phyloP scores from a whole-genome alignment of 78 protist genomes.

The Thecamonas trahens region DNA sequence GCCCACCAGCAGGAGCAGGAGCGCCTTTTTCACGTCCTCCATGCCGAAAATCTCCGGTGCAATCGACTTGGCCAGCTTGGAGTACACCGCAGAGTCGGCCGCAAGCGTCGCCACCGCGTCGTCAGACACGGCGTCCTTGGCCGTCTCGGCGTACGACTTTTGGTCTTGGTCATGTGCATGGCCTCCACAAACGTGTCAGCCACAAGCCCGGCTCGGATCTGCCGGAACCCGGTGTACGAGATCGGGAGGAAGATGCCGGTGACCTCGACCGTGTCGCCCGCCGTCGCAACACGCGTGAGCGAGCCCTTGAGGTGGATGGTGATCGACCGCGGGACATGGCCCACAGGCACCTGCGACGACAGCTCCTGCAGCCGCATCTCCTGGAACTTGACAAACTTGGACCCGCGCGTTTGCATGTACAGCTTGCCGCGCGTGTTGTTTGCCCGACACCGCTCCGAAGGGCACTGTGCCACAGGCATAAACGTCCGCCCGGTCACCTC shows the following conservation, averaged over 20 bases:
- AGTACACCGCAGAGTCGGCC: slow-evolving; percentile 25
- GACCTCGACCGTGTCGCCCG: slow-evolving; percentile 86
- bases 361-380: slow-evolving; percentile 94
- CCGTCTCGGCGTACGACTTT: slow-evolving; percentile 51
- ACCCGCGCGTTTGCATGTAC: slow-evolving; percentile 86
- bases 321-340: slow-evolving; percentile 95
- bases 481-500: slow-evolving; percentile 45
- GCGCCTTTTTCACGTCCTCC: slow-evolving; percentile 96
- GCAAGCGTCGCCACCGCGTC: neutral
- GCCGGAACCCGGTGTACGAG: slow-evolving; percentile 57
- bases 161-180: slow-evolving; percentile 52
- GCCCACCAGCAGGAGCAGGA: slow-evolving; percentile 88
- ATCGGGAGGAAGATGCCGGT: slow-evolving; percentile 68
- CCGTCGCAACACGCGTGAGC: slow-evolving; percentile 60
- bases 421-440: slow-evolving; percentile 42
- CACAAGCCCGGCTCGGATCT: slow-evolving; percentile 72
- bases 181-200: slow-evolving; percentile 85
- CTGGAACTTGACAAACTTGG: slow-evolving; percentile 90
- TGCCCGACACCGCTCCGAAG: slow-evolving; percentile 24
- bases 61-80: slow-evolving; percentile 65
- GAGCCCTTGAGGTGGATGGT: slow-evolving; percentile 81
- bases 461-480: slow-evolving; percentile 50
- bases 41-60: slow-evolving; percentile 99
- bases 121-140: neutral
- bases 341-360: slow-evolving; percentile 90